Evolutionary conservation across 2,329 filamentous ascomycete species (phyloP).

Genomic region (Ilyonectria robusta): DNA sequence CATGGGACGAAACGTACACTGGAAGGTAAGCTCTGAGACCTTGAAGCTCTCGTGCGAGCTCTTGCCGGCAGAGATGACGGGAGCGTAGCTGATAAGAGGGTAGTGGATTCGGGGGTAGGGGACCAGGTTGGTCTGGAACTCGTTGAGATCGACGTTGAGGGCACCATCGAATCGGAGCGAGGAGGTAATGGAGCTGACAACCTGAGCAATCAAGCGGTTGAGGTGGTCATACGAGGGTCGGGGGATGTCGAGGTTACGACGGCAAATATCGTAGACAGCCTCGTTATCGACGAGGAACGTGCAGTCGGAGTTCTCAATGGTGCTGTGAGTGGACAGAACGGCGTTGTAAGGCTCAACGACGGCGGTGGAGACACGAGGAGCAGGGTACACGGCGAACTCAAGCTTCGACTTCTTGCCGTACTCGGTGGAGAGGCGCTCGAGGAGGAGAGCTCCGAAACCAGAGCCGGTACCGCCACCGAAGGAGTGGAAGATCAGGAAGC

Average conservation of each 20-base stretch:
- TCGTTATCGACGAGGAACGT: slow-evolving; percentile 85
- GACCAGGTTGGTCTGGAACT: slow-evolving; percentile 84
- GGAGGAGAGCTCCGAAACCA: slow-evolving; percentile 79
- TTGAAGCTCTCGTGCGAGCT: slow-evolving; percentile 91
- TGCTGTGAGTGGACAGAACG: slow-evolving; percentile 81
- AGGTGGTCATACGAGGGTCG: slow-evolving; percentile 80
- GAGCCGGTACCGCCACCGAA: slow-evolving; percentile 82
- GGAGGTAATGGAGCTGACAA: slow-evolving; percentile 82
- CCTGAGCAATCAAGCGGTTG: slow-evolving; percentile 81
- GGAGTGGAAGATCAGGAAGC: slow-evolving; percentile 82
- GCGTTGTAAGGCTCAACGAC: slow-evolving; percentile 84
- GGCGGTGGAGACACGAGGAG: slow-evolving; percentile 77
- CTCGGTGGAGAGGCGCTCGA: slow-evolving; percentile 80
- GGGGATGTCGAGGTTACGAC: slow-evolving; percentile 78
- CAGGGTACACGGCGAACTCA: slow-evolving; percentile 80
- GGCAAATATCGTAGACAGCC: slow-evolving; percentile 83
- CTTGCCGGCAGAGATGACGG: slow-evolving; percentile 80
- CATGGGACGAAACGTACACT: slow-evolving; percentile 67
- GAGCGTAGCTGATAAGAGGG: slow-evolving; percentile 80
- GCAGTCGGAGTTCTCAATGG: slow-evolving; percentile 83
- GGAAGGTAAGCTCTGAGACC: slow-evolving; percentile 82
- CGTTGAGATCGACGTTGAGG: slow-evolving; percentile 81
- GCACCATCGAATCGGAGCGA: slow-evolving; percentile 80
- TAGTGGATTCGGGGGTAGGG: slow-evolving; percentile 83
- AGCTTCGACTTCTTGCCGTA: slow-evolving; percentile 85